Evolutionary conservation across 2,329 filamentous ascomycete genomes (phyloP).

Genomic region (Aspergillus clavatus): DNA sequence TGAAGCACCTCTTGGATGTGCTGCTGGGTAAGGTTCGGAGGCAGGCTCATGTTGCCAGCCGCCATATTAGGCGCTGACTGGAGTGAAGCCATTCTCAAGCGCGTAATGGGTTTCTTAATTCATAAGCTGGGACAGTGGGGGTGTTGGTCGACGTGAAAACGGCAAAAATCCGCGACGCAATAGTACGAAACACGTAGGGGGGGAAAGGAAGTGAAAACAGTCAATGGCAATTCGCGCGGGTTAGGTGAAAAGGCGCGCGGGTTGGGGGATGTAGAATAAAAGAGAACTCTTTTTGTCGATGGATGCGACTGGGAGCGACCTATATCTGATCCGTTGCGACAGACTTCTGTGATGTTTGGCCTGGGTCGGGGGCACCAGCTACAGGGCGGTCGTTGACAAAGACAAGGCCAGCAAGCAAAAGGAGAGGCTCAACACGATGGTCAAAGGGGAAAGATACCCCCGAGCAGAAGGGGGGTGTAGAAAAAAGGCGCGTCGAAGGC

Average conservation of each 20-base stretch:
- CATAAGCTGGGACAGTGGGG: constrained; percentile 25
- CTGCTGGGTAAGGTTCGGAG: constrained; percentile 66
- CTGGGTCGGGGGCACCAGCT: constrained; percentile 8
- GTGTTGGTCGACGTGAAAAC: constrained; percentile 13
- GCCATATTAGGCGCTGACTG: constrained; percentile 67
- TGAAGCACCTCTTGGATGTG: constrained; percentile 68
- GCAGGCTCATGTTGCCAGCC: constrained; percentile 59
- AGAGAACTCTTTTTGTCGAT: constrained; percentile 18
- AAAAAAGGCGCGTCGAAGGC: constrained; percentile 28
- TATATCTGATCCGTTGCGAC: constrained; percentile 32
- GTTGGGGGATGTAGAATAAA: constrained; percentile 17
- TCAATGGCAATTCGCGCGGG: constrained; percentile 23
- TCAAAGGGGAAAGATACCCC: constrained; percentile 15
- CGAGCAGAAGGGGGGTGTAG: constrained; percentile 23
- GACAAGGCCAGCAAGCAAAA: constrained; percentile 15
- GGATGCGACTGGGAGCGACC: constrained; percentile 22
- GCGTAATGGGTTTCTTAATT: constrained; percentile 23
- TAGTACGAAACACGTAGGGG: constrained; percentile 16
- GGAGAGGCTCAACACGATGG: constrained; percentile 16
- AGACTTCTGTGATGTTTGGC: constrained; percentile 30
- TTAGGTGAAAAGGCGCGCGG: constrained; percentile 19
- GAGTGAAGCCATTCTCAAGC: constrained; percentile 68
- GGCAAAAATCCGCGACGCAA: constrained; percentile 18
- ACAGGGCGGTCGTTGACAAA: constrained; percentile 20
- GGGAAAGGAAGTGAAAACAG: constrained; percentile 11